Evolutionary conservation across 208 protist genomes (phyloP), one percentile per base, ranked within the genome.

Genomic region (Borovskyia barvae): DNA sequence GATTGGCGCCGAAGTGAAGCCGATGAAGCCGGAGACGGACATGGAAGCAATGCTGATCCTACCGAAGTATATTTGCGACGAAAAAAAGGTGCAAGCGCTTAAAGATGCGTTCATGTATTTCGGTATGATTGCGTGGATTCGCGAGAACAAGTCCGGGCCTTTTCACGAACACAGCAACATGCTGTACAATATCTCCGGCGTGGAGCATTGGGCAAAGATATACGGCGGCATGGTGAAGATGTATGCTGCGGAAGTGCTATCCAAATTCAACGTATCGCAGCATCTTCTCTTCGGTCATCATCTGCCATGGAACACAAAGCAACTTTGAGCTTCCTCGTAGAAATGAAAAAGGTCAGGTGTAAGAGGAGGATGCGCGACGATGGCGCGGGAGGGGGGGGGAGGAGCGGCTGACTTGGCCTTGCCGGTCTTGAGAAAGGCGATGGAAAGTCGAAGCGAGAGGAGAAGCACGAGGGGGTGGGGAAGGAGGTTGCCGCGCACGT

Each of bases 211-310:
- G 95, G 12, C 41, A 33, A 98, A 98, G 72, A 93, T 93, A 15
- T 85, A 89, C 57, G 55, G 54, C 1, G 96, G 96, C 11, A 87
- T 98, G 81, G 63, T 97, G 19, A 98, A 98, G 60, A 98, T 98
- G 96, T 98, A 92, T 57, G 81, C 87, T 15, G 93, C 66, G 19
- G 96, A 98, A 73, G 94, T 99, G 35, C 73, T 99, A 14, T 28
- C 33, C 49, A 98, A 99, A 77, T 94, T 94, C 56, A 96, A 97
- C 28, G 93, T 99, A 0, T 85, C 97, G 41, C 95, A 99, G 74
- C 97, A 99, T 70, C 84, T 98, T 9, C 60, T 95, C 4, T 98
- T 98, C 55, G 93, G 95, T 19, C 40, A 57, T 3, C 80, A 97
- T 20, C 46, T 99, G 1, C 83, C 79, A 2, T 95, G 86, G 82